A percentile compares a stretch with the other conserved stretches of the same genome.
These are phyloP conservation scores for Hsuehochloa calcarea DNA, from an alignment of 176 grass and related monocot genomes.

Conservation along the genomic window DNA sequence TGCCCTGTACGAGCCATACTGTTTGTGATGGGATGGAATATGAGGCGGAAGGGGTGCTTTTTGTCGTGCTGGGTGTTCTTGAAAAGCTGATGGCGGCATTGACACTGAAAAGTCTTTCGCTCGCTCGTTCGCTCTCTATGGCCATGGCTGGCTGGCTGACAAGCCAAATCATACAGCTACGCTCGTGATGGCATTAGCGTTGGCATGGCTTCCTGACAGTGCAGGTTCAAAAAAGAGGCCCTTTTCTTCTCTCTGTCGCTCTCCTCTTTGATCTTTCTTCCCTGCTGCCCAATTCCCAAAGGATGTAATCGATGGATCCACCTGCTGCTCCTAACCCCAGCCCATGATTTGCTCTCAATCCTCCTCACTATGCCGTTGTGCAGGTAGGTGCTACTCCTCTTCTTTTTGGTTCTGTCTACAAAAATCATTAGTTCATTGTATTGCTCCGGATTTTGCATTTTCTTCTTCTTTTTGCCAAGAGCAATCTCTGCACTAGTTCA, in stretches of 20 bases:
- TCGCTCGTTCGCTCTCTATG: slow-evolving; percentile 3
- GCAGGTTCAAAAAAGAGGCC: slow-evolving; percentile 4
- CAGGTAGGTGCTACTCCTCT: neutral
- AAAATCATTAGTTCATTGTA: neutral
- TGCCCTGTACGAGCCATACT: neutral
- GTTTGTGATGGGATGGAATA: slow-evolving; percentile 44
- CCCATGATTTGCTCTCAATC: slow-evolving; percentile 48
- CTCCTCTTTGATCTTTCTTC: neutral
- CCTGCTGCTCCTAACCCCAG: slow-evolving; percentile 24
- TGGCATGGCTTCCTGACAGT: slow-evolving; percentile 48
- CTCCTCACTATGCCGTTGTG: neutral
- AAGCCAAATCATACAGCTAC: slow-evolving; percentile 57
- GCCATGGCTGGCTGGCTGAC: slow-evolving; percentile 42
- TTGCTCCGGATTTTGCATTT: neutral
- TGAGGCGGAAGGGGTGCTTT: slow-evolving; percentile 32
- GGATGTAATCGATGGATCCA: slow-evolving; percentile 42
- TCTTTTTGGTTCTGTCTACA: slow-evolving; percentile 61
- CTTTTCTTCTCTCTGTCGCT: neutral
- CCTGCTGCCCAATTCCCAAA: slow-evolving; percentile 46
- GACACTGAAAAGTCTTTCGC: slow-evolving; percentile 44
- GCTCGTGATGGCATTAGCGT: slow-evolving; percentile 54
- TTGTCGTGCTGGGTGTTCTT: slow-evolving; percentile 38
- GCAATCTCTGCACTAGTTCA: neutral
- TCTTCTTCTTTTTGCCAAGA: neutral
- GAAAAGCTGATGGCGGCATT: slow-evolving; percentile 51